Evolutionary conservation across 2,329 filamentous ascomycete genomes (phyloP), one percentile per base, ranked within the genome.

Genomic region (Arthrobotrys iridis): DNA sequence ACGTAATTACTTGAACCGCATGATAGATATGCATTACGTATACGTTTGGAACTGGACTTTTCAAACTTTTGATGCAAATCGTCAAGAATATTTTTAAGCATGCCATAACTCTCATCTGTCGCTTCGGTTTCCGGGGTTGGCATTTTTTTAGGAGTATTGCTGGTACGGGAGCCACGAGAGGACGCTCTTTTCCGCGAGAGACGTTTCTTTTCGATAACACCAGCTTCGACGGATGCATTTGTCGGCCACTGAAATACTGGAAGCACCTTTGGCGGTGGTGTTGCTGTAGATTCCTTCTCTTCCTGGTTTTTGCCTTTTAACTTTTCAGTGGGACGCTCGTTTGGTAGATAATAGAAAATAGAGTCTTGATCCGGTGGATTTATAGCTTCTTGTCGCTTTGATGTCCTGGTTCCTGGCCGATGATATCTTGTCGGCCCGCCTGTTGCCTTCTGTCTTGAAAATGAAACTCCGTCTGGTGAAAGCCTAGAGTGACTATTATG

Each of bases 231-330:
- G 1, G 65, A 52, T 33, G 65, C 58, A 4, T 70, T 48, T 20
- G 65, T 70, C 15, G 40, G 55, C 65, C 65, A 70, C 15, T 70
- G 65, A 20, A 70, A 70, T 20, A 70, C 65, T 13, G 65, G 65
- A 18, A 70, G 65, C 1, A 70, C 65, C 11, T 60, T 41, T 30
- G 65, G 65, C 6, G 18, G 3, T 20, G 7, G 24, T 8, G 22
- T 4, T 41, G 10, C 22, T 28, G 5, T 5, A 20, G 7, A 7
- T 57, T 57, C 24, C 1, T 30, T 13, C 13, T 50, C 20, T 33
- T 52, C 24, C 33, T 55, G 24, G 28, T 28, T 33, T 24, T 70
- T 60, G 20, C 13, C 59, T n/a, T 70, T 35, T 1, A 48, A 37
- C n/a, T 66, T 52, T 11, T 37, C 33, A 7, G 45, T 45, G 2